These are phyloP conservation scores for Phytophthora pistaciae DNA, from an alignment of 352 stramenopile genomes.

Conservation along the genomic window DNA sequence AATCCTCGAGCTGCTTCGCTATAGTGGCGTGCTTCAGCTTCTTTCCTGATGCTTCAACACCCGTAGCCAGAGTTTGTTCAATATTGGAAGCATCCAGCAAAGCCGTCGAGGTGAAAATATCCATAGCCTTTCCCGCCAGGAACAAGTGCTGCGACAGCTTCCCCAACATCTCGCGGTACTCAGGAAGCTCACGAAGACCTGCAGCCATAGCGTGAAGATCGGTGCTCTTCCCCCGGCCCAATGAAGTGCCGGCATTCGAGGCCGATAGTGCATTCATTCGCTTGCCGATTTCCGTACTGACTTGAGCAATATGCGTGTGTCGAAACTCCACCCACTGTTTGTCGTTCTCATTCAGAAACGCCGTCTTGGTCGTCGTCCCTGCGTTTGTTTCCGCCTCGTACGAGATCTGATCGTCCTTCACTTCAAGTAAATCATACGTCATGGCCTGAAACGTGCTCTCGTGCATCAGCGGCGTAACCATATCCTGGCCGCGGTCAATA, in stretches of 20 bases:
- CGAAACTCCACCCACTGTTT: conserved; percentile 97
- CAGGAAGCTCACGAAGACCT: conserved; percentile 93
- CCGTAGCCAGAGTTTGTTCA: conserved; percentile 96
- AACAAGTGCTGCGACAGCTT: conserved; percentile 96
- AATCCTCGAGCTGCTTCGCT: conserved; percentile 89
- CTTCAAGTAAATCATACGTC: conserved; percentile 95
- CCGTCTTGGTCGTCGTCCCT: conserved; percentile 85
- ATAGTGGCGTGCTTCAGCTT: conserved; percentile 89
- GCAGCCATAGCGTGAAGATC: conserved; percentile 94
- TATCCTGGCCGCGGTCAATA: conserved; percentile 95
- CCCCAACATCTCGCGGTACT: conserved; percentile 95
- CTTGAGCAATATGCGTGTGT: conserved; percentile 96
- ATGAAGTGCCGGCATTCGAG: conserved; percentile 83
- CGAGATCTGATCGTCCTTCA: conserved; percentile 96
- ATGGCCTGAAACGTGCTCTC: conserved; percentile 98
- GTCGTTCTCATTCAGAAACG: conserved; percentile 97
- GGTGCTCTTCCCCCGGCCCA: conserved; percentile 85
- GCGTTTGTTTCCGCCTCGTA: conserved; percentile 91
- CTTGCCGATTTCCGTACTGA: conserved; percentile 84
- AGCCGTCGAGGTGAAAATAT: conserved; percentile 89
- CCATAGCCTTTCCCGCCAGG: conserved; percentile 95
- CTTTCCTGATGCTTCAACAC: conserved; percentile 93
- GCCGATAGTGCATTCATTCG: conserved; percentile 76
- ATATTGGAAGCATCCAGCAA: conserved; percentile 94
- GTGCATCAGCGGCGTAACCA: conserved; percentile 96